These are phyloP conservation scores for Gelatoporia subvermispora DNA, from an alignment of 768 basidiomycete genomes.

Conservation along the genomic window DNA sequence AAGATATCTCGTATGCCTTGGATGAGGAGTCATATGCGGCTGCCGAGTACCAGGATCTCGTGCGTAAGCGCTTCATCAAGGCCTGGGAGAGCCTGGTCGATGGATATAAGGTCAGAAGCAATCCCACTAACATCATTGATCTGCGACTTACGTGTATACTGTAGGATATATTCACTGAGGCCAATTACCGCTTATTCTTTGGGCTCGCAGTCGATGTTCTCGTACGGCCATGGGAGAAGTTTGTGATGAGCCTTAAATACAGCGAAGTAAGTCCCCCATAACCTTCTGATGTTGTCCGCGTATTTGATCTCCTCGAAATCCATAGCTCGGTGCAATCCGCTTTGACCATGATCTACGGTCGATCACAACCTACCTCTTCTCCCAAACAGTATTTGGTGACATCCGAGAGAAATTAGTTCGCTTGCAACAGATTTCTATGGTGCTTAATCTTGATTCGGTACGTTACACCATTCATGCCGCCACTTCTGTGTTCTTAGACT, in stretches of 20 bases:
- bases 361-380: conserved; percentile 75
- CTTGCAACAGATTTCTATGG: conserved; percentile 87
- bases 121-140: neutral
- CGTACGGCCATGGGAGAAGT: conserved; percentile 95
- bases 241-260: conserved; percentile 72
- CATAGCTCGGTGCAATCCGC: conserved; percentile 88
- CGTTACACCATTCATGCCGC: conserved; percentile 18
- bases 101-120: conserved; percentile 68
- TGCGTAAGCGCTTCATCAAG: conserved; percentile 87
- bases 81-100: conserved; percentile 84
- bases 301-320: neutral
- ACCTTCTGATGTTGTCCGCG: neutral
- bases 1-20: conserved; percentile 81
- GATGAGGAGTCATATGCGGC: conserved; percentile 84
- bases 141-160: neutral
- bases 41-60: conserved; percentile 81
- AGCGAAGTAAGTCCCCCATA: conserved; percentile 60
- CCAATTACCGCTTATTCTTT: conserved; percentile 84
- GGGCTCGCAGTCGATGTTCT: conserved; percentile 80
- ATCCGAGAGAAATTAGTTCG: conserved; percentile 88
- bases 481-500: neutral
- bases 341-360: conserved; percentile 91
- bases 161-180: conserved; percentile 83
- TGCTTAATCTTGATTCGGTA: conserved; percentile 84
- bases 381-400: conserved; percentile 87